phyloP scores from a whole-genome alignment of 306 rosid genomes.

The Acmispon strigosus region DNA sequence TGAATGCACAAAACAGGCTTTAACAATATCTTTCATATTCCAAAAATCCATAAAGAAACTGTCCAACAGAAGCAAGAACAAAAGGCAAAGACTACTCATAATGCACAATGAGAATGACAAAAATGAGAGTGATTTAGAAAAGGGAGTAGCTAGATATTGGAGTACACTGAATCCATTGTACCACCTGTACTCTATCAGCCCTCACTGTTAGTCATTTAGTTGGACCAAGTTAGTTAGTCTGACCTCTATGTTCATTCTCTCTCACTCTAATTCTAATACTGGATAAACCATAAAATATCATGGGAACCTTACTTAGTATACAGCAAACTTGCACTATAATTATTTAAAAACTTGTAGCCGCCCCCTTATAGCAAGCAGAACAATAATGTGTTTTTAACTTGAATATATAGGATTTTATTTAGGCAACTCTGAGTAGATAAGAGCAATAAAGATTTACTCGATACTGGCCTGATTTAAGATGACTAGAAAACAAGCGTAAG shows the following conservation, averaged over 20 bases:
- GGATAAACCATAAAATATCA: not conserved
- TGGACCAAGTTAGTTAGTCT: too few species aligned
- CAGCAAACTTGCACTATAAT: not conserved
- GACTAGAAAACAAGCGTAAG: not conserved
- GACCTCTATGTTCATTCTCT: too few species aligned
- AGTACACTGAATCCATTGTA: too few species aligned
- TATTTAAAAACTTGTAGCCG: not conserved
- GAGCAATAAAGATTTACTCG: not conserved
- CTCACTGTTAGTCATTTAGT: too few species aligned
- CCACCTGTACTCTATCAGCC: too few species aligned
- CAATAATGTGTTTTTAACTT: not conserved
- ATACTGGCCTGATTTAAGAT: not conserved
- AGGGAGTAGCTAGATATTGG: not conserved
- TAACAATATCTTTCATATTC: not conserved
- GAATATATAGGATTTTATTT: not conserved
- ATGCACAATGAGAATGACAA: not conserved
- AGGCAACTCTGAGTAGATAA: not conserved
- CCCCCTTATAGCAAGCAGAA: not conserved
- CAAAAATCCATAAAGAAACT: not conserved
- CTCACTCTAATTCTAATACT: too few species aligned
- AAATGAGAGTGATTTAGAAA: not conserved
- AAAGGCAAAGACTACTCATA: not conserved
- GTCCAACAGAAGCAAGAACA: constrained; percentile 7
- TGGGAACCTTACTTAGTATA: not conserved
- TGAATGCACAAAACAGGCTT: constrained; percentile 14